phyloP scores from a whole-genome alignment of 305 asterid genomes.

The Nicotiana rustica region DNA sequence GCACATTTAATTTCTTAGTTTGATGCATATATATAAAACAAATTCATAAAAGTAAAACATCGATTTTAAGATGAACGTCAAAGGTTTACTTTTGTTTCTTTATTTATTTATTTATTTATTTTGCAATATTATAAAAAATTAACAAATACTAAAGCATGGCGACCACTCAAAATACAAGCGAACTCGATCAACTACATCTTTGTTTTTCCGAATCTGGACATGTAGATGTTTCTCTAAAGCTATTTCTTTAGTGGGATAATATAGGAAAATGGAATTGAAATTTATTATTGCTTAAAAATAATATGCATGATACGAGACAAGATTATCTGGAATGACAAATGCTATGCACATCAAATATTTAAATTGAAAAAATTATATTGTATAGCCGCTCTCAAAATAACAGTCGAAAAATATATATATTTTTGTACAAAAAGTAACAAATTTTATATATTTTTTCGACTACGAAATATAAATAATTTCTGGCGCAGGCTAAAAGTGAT shows the following conservation, averaged over 20 bases:
- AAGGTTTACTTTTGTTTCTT: neutral
- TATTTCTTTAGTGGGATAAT: slow-evolving; percentile 3
- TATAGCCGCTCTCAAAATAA: too few relatives aligned
- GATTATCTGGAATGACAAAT: too few relatives aligned
- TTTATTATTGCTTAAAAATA: neutral
- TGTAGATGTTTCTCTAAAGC: neutral
- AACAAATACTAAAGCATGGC: neutral
- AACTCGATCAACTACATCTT: neutral
- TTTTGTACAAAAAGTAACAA: too few relatives aligned
- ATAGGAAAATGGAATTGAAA: slow-evolving; percentile 6
- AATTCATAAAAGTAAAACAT: neutral
- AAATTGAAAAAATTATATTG: neutral
- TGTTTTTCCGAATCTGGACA: neutral
- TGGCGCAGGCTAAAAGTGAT: too few relatives aligned
- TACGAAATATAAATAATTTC: too few relatives aligned
- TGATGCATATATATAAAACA: neutral
- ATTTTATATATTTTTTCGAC: too few relatives aligned
- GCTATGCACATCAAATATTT: neutral
- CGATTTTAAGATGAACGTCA: neutral
- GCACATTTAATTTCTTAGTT: neutral
- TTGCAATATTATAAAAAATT: neutral
- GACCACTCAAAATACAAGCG: neutral
- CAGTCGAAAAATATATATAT: too few relatives aligned
- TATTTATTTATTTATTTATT: neutral
- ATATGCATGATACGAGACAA: neutral